Evolutionary conservation across 495 filamentous ascomycete species (phyloP).

Genomic region (Penicillium daleae): DNA sequence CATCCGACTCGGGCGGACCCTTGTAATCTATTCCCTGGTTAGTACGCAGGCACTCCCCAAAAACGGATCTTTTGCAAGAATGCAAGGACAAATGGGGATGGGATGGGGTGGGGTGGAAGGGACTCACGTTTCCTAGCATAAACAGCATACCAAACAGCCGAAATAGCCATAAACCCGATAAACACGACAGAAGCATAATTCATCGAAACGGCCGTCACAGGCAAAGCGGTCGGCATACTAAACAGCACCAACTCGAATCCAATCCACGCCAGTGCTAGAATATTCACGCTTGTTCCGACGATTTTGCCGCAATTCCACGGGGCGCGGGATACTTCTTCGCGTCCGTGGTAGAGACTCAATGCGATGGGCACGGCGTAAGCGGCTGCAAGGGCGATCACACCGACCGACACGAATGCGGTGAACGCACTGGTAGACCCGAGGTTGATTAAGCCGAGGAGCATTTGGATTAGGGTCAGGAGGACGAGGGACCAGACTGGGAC

Average conservation of each 20-base stretch:
- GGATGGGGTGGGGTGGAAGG: neutral
- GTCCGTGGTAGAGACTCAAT: conserved; percentile 55
- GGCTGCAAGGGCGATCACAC: conserved; percentile 61
- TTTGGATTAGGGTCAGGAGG: conserved; percentile 44
- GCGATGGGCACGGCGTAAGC: conserved; percentile 63
- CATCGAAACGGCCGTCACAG: conserved; percentile 53
- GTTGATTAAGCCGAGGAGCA: conserved; percentile 63
- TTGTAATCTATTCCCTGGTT: conserved; percentile 40
- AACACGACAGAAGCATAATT: conserved; percentile 70
- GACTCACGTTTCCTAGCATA: conserved; percentile 52
- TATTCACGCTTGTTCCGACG: conserved; percentile 60
- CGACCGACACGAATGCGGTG: conserved; percentile 66
- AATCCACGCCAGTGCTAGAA: conserved; percentile 62
- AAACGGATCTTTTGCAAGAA: neutral
- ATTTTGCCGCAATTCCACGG: conserved; percentile 58
- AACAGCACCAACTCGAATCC: conserved; percentile 62
- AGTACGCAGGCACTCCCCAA: neutral
- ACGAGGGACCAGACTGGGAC: conserved; percentile 44
- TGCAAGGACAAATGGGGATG: no score
- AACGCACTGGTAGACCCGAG: conserved; percentile 63
- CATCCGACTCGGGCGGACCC: conserved; percentile 51
- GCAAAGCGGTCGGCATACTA: conserved; percentile 55
- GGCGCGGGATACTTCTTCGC: conserved; percentile 54
- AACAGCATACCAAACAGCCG: conserved; percentile 47
- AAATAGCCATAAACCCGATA: conserved; percentile 53